Evolutionary conservation across 2,329 filamentous ascomycete species (phyloP).

Genomic region (Aureobasidium melanogenum): DNA sequence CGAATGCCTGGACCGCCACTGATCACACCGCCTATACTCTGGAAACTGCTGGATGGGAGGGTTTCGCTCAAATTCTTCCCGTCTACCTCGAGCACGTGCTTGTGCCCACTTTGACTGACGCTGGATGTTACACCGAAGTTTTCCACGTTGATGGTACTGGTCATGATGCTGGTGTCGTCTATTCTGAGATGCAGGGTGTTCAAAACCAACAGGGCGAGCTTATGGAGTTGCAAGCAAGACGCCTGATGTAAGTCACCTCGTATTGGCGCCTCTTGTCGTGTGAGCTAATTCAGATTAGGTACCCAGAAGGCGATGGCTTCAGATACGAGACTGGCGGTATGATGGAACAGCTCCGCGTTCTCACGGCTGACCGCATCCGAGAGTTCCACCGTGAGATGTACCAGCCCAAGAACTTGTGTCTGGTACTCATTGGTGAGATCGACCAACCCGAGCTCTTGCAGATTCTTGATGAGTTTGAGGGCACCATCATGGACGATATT

Average conservation of each 20-base stretch:
- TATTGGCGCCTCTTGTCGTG: rapidly evolving
- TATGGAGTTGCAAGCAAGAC: constrained; percentile 75
- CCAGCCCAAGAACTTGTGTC: constrained; percentile 86
- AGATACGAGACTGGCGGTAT: constrained; percentile 97
- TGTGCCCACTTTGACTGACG: constrained; percentile 83
- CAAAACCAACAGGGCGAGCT: constrained; percentile 78
- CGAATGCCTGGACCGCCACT: constrained; percentile 94
- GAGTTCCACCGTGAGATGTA: constrained; percentile 96
- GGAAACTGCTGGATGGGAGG: constrained; percentile 93
- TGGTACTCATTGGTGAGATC: constrained; percentile 87
- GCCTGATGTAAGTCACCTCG: constrained; percentile 44
- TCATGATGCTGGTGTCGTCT: constrained; percentile 80
- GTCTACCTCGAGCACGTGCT: constrained; percentile 94
- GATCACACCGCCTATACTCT: constrained; percentile 96
- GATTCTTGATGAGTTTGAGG: constrained; percentile 81
- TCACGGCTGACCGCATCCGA: constrained; percentile 86
- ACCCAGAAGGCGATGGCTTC: constrained; percentile 84
- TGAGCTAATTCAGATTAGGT: constrained; percentile 30
- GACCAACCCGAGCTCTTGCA: constrained; percentile 71
- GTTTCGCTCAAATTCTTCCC: constrained; percentile 87
- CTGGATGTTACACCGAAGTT: constrained; percentile 89
- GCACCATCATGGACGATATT: constrained; percentile 73
- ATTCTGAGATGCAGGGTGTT: constrained; percentile 97
- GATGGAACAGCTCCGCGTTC: constrained; percentile 79
- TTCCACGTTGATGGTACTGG: constrained; percentile 91